These are phyloP conservation scores for Macrophomina pseudophaseolina DNA, from an alignment of 2,329 filamentous ascomycete genomes.

Conservation along the genomic window DNA sequence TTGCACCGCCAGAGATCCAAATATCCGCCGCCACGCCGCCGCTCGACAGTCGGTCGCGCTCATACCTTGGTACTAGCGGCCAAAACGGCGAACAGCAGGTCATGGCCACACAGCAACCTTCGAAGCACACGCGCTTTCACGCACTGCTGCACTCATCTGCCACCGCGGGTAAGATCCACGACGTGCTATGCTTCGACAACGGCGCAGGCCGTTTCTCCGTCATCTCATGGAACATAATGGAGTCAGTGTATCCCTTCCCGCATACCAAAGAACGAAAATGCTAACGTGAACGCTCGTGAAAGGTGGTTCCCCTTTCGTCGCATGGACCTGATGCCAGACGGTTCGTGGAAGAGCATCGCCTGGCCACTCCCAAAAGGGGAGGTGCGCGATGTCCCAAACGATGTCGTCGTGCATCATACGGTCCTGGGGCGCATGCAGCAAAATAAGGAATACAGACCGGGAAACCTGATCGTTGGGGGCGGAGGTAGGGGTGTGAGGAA, in stretches of 20 bases:
- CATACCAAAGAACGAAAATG: too few relatives aligned
- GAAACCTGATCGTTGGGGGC: slow-evolving; percentile 79
- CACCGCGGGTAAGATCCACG: slow-evolving; percentile 65
- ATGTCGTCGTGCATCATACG: slow-evolving; percentile 73
- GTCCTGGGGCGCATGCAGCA: slow-evolving; percentile 73
- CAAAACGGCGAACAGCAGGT: neutral
- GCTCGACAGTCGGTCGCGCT: slow-evolving; percentile 7
- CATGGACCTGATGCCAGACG: slow-evolving; percentile 76
- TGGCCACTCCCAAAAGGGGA: slow-evolving; percentile 82
- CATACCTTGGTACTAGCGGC: slow-evolving; percentile 1
- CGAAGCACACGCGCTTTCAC: slow-evolving; percentile 52
- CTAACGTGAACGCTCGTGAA: too few relatives aligned
- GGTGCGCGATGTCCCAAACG: slow-evolving; percentile 73
- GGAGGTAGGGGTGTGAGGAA: slow-evolving; percentile 71
- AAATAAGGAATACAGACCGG: slow-evolving; percentile 71
- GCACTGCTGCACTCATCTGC: slow-evolving; percentile 63
- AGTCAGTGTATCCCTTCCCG: slow-evolving; percentile 40
- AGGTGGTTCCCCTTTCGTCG: slow-evolving; percentile 75
- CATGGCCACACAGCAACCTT: neutral
- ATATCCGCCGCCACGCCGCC: slow-evolving; percentile 35
- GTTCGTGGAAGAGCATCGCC: slow-evolving; percentile 77
- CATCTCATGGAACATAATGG: slow-evolving; percentile 76
- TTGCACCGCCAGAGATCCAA: slow-evolving; percentile 38
- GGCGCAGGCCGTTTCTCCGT: slow-evolving; percentile 64
- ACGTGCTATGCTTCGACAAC: slow-evolving; percentile 69